A percentile compares a stretch with the other conserved stretches of the same genome.
Conservation (phyloP, 768 basidiomycete genomes). For the Mycena alexandri region DNA sequence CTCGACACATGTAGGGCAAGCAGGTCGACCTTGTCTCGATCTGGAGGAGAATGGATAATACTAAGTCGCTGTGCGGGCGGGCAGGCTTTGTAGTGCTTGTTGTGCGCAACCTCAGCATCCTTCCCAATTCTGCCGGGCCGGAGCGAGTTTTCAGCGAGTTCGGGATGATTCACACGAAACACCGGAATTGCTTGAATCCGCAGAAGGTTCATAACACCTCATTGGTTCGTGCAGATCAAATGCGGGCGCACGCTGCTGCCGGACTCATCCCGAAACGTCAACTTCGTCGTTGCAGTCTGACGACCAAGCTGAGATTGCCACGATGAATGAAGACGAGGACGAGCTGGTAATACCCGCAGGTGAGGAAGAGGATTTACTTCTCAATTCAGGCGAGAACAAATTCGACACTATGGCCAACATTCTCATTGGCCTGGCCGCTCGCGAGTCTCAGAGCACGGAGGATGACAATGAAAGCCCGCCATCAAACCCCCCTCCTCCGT, state of each 20-base stretch:
- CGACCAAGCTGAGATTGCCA: too few relatives aligned
- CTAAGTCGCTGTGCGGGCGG: slow-evolving; percentile 6
- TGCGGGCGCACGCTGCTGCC: background rate
- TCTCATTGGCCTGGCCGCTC: background rate
- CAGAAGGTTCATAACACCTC: slow-evolving; percentile 39
- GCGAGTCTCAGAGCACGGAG: too few relatives aligned
- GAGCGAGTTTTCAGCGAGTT: slow-evolving; percentile 46
- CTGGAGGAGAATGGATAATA: slow-evolving; percentile 14
- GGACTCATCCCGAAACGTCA: slow-evolving; percentile 7
- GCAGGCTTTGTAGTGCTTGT: slow-evolving; percentile 40
- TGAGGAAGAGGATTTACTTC: background rate
- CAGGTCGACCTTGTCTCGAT: slow-evolving; percentile 20
- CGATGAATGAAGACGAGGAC: too few relatives aligned
- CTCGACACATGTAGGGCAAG: slow-evolving; percentile 9
- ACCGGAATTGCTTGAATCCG: slow-evolving; percentile 37
- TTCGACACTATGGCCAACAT: background rate
- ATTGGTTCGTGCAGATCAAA: slow-evolving; percentile 20
- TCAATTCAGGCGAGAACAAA: background rate
- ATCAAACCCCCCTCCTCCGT: background rate
- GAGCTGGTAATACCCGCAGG: background rate
- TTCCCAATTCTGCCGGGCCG: slow-evolving; percentile 45
- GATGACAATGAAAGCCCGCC: too few relatives aligned
- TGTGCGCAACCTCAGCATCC: slow-evolving; percentile 42
- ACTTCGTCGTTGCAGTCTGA: background rate
- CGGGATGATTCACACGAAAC: slow-evolving; percentile 46